Base-by-base conservation (phyloP, 228 moss, liverwort and hornwort genomes). In the Sphagnum magellanicum region DNA sequence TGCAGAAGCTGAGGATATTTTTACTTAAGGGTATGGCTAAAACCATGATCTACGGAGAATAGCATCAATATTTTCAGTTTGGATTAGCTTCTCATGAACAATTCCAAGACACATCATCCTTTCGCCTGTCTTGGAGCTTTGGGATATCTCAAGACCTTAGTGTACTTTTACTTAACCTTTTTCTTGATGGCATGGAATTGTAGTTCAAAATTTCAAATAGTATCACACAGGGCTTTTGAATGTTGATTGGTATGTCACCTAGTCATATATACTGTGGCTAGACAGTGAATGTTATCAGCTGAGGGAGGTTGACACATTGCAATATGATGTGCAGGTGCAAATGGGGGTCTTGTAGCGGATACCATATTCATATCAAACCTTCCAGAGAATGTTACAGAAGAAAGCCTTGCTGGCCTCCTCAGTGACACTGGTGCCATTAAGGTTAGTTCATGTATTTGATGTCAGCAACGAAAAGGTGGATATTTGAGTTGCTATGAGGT, bases 361-460 rank as follows among this genome's bases (percentile, higher is more conserved):
- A 93, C 90, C 15, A 91, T 98, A 52, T 92, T 84, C 79, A 90
- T 98, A 67, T 77, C 91, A 9, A 90, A 90, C 74, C 85, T 98
- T 48, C 93, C 98, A 58, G 98, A 98, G 46, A 90, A 80, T 68
- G 93, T 90, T 58, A 87, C 93, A 5, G 90, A 91, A 76, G 98
- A 93, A 65, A 91, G 92, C 72, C 78, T 98, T 70, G 93, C 90
- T 70, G 90, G 93, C 50, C 76, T 98, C 66, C 83, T 98, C 12
- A 87, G 91, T 66, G 98, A 98, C 70, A 91, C 98, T 50, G 93
- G 91, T 65, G 90, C 89, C 6, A 92, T 98, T 17, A 98, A 98
- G 93, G 98, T 98, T 50, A 32, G 52, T 50, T 52, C 73, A 59
- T 71, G 6, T 57, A 55, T 55, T 8, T 55, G 8, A 8, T 55